phyloP scores from a whole-genome alignment of 2,329 filamentous ascomycete species.

The Fusarium sp. region DNA sequence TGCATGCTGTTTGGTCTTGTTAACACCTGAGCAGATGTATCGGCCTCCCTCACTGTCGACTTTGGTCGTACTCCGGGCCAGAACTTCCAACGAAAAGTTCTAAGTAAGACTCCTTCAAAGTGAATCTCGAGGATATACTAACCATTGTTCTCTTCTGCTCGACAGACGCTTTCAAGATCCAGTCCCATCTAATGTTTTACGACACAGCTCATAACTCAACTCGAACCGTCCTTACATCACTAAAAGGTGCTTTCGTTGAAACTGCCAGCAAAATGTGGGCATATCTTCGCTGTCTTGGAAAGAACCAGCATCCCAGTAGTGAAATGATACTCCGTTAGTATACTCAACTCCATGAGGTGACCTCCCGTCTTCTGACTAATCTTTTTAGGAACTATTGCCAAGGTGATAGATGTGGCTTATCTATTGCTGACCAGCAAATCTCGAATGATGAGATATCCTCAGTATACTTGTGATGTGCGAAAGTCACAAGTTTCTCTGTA shows the following conservation, averaged over 20 bases:
- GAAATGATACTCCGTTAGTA: constrained; percentile 72
- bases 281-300: constrained; percentile 69
- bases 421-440: constrained; percentile 70
- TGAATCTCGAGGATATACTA: not conserved
- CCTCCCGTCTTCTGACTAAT: not conserved
- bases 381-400: constrained; percentile 69
- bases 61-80: constrained; percentile 77
- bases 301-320: constrained; percentile 65
- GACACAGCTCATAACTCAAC: constrained; percentile 82
- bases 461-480: constrained; percentile 69
- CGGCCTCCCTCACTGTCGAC: constrained; percentile 83
- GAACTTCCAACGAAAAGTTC: constrained; percentile 82
- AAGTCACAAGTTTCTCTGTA: constrained; percentile 71
- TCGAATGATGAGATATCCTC: constrained; percentile 58
- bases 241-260: constrained; percentile 80
- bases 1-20: not conserved
- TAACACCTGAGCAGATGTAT: constrained; percentile 54
- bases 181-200: constrained; percentile 85
- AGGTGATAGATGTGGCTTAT: constrained; percentile 73
- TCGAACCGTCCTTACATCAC: constrained; percentile 75
- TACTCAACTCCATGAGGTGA: too few relatives aligned
- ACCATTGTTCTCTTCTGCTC: not conserved
- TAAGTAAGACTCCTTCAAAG: constrained; percentile 62
- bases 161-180: constrained; percentile 79
- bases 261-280: constrained; percentile 80